Evolutionary conservation across 2,329 filamentous ascomycete species (phyloP), one percentile per base, ranked within the genome.

Genomic region (Diaporthe australafricana): DNA sequence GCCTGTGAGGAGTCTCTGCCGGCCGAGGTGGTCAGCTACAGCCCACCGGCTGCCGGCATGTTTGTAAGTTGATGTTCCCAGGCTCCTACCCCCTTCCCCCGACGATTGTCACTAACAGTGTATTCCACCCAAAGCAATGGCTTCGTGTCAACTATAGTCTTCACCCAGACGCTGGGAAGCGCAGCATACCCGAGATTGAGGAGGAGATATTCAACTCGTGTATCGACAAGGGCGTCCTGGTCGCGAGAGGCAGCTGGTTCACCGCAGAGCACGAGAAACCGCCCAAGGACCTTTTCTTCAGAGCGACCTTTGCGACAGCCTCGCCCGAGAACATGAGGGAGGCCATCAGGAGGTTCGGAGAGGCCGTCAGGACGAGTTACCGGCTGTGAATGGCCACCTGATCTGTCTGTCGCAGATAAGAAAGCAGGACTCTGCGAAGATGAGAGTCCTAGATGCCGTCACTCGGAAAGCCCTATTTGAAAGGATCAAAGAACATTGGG

Each of bases 221-320:
- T 74, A 92, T 98, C 70, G 88, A 91, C 4, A 89, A 92, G 77
- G 93, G 94, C 27, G 94, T 96, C 5, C 87, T 99, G 56, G 87
- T 96, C 2, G 94, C 93, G 72, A 89, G 93, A 60, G 96, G 96
- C 4, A 95, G 92, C 60, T 99, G 95, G 95, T 99, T 98, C 87
- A 88, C 90, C 72, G 93, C 95, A 0, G 92, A 96, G 79, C 88
- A 87, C 53, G 86, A 89, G 60, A 86, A 85, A 78, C 86, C 83
- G 5, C 86, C 86, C 11, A 85, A 86, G 14, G 92, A 91, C 35
- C 86, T 98, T 82, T 98, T 94, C 84, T 97, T 98, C 86, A 89
- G 96, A 67, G 91, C 94, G 5, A 99, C 96, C 0, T 99, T 93
- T 84, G 95, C 96, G 0, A 92, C 95, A 47, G 95, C 95, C 2